phyloP scores from a whole-genome alignment of 129 eudicot genomes.

The Lactuca saligna region DNA sequence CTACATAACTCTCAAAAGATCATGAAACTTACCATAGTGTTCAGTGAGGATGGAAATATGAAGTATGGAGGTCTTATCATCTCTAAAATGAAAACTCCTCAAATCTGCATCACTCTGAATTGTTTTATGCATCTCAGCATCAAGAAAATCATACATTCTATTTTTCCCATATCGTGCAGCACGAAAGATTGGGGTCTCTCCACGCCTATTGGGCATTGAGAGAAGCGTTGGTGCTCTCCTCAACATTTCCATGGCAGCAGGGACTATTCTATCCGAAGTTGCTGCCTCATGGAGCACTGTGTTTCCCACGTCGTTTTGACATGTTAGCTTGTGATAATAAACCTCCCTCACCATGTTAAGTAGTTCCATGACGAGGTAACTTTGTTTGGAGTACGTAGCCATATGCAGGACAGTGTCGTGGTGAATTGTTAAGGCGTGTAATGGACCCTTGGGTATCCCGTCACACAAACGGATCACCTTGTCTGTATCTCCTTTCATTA shows the following conservation, averaged over 20 bases:
- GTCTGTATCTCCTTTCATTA: conserved; percentile 18
- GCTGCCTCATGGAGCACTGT: conserved; percentile 31
- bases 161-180: conserved; percentile 23
- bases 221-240: conserved; percentile 16
- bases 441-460: conserved; percentile 5
- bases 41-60: conserved; percentile 24
- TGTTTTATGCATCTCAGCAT: not conserved
- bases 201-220: conserved; percentile 5
- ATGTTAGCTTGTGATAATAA: not conserved
- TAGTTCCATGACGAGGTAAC: not conserved
- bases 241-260: conserved; percentile 17
- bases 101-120: not conserved
- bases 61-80: conserved; percentile 22
- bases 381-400: conserved; percentile 25
- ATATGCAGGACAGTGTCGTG: conserved; percentile 27
- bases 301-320: conserved; percentile 23
- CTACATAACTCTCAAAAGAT: not conserved
- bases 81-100: conserved; percentile 1
- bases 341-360: conserved; percentile 9
- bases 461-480: conserved; percentile 12
- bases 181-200: conserved; percentile 28
- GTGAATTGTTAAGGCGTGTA: conserved; percentile 24
- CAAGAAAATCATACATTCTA: conserved; percentile 18
- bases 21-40: conserved; percentile 18
- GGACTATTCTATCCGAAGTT: conserved; percentile 17